Evolutionary conservation across 1,284 basidiomycete genomes (phyloP).

Genomic region (Ceratobasidium sp.): DNA sequence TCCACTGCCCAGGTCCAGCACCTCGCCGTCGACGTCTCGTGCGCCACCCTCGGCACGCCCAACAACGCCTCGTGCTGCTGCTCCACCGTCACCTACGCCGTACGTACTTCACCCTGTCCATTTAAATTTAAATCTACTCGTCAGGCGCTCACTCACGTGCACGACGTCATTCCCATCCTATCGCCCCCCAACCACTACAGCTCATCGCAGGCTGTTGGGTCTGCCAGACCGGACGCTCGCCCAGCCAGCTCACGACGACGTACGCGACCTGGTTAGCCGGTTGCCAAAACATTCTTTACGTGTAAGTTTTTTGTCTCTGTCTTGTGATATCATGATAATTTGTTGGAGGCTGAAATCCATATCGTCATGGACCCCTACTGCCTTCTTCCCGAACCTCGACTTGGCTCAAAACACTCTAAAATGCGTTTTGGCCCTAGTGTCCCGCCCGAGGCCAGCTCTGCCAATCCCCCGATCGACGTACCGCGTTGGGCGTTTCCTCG

Average conservation of each 20-base stretch:
- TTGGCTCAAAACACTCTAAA: slow-evolving; percentile 12
- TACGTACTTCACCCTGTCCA: no score
- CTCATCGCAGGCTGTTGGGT: slow-evolving; percentile 30
- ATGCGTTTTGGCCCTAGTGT: background rate
- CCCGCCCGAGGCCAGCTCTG: background rate
- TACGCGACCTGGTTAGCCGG: slow-evolving; percentile 8
- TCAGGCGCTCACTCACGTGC: no score
- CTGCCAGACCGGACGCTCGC: slow-evolving; percentile 21
- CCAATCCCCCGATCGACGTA: background rate
- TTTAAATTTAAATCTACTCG: no score
- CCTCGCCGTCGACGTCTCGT: slow-evolving; percentile 28
- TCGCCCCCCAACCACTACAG: no score
- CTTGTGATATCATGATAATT: no score
- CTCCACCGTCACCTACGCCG: slow-evolving; percentile 26
- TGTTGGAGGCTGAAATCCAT: no score
- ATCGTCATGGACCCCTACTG: background rate
- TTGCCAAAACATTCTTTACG: background rate
- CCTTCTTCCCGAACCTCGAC: background rate
- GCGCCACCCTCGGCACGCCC: background rate
- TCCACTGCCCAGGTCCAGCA: slow-evolving; percentile 11
- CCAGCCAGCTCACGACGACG: slow-evolving; percentile 10
- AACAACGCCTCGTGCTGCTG: slow-evolving; percentile 11
- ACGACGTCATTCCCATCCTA: no score
- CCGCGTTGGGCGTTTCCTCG: slow-evolving; percentile 6
- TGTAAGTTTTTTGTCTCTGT: slow-evolving; percentile 3